Percentiles rank a stretch among this genome's conserved stretches.
These are phyloP conservation scores for Tulasnella sp. DNA, from an alignment of 768 basidiomycete genomes.

Conservation along the genomic window DNA sequence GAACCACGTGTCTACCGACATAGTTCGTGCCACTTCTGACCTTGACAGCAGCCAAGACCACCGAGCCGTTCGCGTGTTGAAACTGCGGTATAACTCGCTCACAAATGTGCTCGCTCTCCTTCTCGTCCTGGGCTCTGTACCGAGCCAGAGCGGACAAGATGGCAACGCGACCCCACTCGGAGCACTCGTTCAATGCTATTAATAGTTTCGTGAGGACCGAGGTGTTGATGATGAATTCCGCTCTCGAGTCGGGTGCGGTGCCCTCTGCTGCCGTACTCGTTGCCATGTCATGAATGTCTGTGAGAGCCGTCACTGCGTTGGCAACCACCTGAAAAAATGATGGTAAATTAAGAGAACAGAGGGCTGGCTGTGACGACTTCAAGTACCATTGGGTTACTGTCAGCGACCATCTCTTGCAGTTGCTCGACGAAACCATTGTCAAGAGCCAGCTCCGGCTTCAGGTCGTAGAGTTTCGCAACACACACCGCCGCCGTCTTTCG, in stretches of 20 bases:
- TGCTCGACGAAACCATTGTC: constrained; percentile 91
- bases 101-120: constrained; percentile 97
- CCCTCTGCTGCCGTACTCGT: constrained; percentile 19
- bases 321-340: constrained; percentile 70
- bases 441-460: constrained; percentile 89
- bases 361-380: not conserved
- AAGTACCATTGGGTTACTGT: constrained; percentile 92
- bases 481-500: constrained; percentile 96
- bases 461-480: constrained; percentile 94
- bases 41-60: constrained; percentile 95
- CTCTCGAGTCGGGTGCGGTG: constrained; percentile 33
- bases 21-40: constrained; percentile 35
- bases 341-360: not conserved
- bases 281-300: constrained; percentile 76
- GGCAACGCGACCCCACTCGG: constrained; percentile 97
- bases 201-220: constrained; percentile 79
- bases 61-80: constrained; percentile 93
- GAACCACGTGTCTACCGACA: not conserved
- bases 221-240: constrained; percentile 75
- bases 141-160: constrained; percentile 79
- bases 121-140: constrained; percentile 76
- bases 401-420: constrained; percentile 85
- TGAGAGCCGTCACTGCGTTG: constrained; percentile 87
- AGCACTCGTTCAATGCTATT: constrained; percentile 94
- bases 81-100: constrained; percentile 98